Percentiles rank a stretch among this genome's conserved stretches.
Evolutionary conservation across 2,329 filamentous ascomycete species (phyloP).

Genomic region (Salinomyces thailandicus): DNA sequence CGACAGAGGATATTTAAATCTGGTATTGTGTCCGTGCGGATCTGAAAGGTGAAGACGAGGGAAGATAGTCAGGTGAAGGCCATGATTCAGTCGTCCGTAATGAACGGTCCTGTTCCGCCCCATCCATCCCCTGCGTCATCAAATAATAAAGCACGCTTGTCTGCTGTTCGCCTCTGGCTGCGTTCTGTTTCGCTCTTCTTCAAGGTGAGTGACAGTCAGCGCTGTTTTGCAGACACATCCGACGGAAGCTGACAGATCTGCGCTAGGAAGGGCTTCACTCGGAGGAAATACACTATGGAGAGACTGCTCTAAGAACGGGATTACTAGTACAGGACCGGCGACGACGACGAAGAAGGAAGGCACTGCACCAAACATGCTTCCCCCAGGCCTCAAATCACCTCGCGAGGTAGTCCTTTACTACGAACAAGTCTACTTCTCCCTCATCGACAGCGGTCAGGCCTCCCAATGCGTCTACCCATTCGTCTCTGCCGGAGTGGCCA

Average conservation of each 20-base stretch:
- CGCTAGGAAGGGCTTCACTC: too few species aligned
- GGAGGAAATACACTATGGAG: too few species aligned
- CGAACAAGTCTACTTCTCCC: conserved; percentile 29
- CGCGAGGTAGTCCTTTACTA: conserved; percentile 25
- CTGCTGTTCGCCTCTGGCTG: too few species aligned
- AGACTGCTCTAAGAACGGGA: too few species aligned
- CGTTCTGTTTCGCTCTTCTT: neutral
- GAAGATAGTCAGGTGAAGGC: too few species aligned
- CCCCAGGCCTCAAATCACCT: conserved; percentile 17
- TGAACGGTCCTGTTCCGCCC: neutral
- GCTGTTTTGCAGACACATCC: too few species aligned
- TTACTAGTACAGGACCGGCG: too few species aligned
- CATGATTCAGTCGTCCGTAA: neutral
- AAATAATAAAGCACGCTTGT: too few species aligned
- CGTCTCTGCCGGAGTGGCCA: conserved; percentile 27
- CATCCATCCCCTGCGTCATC: too few species aligned
- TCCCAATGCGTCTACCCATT: conserved; percentile 37
- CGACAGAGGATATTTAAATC: neutral
- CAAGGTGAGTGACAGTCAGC: neutral
- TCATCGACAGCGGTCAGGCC: conserved; percentile 30
- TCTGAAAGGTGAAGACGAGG: too few species aligned
- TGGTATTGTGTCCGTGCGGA: neutral
- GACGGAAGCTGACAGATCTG: too few species aligned
- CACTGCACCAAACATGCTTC: conserved; percentile 20
- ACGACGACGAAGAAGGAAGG: neutral